Evolutionary conservation across 306 rosid genomes (phyloP), one percentile per base, ranked within the genome.

Genomic region (Amphicarpaea edgeworthii): DNA sequence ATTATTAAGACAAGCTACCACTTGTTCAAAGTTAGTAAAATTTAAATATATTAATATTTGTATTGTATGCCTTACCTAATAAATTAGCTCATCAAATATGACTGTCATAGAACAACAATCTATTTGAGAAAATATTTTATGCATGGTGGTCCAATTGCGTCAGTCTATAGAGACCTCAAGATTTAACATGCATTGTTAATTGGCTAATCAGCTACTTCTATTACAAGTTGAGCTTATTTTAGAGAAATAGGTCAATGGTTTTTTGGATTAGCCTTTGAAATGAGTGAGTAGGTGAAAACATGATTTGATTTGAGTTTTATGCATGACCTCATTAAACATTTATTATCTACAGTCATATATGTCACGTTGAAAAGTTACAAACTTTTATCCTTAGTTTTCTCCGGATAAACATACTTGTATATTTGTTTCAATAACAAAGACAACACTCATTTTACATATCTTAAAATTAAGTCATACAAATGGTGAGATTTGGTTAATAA

Each of bases 171-270:
- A 55, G 40, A 71, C 51, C 23, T 32, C 8, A 19, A 30, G 34
- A 51, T 32, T 46, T 23, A 54, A 14, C 9, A 51, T 60, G 15
- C 30, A 19, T 64, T 64, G 20, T 72, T 77, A 49, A 61, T 40
- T 45, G 43, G 75, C 37, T 59, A 38, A 69, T 15, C 12, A 53
- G 41, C 46, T 71, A 77, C 82, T 66, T 72, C 55, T 26, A 21
- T n/a, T 34, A 50, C 79, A 82, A 77, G 19, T 72, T 66, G 72
- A 63, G 54, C 17, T 64, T 71, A 64, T 32, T 64, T 64, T 55
- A 77, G 51, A 20, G 50, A 65, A 68, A 17, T 58, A 66, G 82
- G 76, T 82, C 82, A 77, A 77, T 77, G 70, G 43, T 77, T 41
- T 55, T 77, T 41, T 55, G 53, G 72, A 71, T 77, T 82, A 65